phyloP scores from a whole-genome alignment of 331 rosid species.

The Acacia pycnantha region DNA sequence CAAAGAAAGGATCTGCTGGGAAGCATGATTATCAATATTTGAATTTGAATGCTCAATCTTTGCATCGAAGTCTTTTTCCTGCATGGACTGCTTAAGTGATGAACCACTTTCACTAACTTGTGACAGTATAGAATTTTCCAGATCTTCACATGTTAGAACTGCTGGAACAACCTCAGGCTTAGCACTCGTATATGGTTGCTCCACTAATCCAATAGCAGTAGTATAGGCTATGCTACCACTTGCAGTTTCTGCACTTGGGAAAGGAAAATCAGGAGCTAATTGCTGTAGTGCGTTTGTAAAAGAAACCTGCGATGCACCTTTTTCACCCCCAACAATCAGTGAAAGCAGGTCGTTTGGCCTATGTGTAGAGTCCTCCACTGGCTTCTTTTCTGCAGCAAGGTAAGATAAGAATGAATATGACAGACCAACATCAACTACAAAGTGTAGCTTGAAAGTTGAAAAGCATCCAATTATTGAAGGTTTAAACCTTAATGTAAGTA shows the following conservation, averaged over 20 bases:
- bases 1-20: conserved; percentile 81
- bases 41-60: conserved; percentile 48
- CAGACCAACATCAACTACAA: conserved; percentile 19
- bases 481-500: conserved; percentile 28
- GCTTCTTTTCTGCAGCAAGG: conserved; percentile 64
- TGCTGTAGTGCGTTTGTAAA: conserved; percentile 41
- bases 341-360: conserved; percentile 79
- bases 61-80: conserved; percentile 44
- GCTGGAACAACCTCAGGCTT: conserved; percentile 58
- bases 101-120: conserved; percentile 57
- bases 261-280: conserved; percentile 39
- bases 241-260: conserved; percentile 47
- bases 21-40: conserved; percentile 63
- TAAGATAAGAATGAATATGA: conserved; percentile 13
- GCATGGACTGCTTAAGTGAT: conserved; percentile 37
- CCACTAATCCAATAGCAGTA: conserved; percentile 42
- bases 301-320: conserved; percentile 48
- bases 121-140: conserved; percentile 85
- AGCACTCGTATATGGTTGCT: conserved; percentile 45
- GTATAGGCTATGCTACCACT: conserved; percentile 39
- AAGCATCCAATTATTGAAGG: conserved; percentile 22
- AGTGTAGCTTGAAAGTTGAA: conserved; percentile 32
- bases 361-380: conserved; percentile 47
- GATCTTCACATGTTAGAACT: conserved; percentile 92
- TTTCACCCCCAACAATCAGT: conserved; percentile 74